Base-by-base conservation (phyloP, 2,329 filamentous ascomycete genomes). In the Pseudogymnoascus sp. region DNA sequence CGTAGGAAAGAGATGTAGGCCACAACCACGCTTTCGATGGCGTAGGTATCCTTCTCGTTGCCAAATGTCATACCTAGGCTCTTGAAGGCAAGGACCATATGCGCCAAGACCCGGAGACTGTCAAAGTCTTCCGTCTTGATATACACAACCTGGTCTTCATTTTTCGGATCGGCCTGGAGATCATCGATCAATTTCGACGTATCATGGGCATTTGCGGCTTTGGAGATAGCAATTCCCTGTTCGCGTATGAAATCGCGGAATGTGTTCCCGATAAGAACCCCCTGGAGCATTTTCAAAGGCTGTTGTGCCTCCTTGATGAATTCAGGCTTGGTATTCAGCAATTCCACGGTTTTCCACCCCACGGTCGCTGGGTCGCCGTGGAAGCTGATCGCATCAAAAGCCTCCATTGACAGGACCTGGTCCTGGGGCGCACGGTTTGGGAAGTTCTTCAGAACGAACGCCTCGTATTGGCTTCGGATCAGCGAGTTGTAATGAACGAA, bases 401-500 rank as follows among this genome's bases (percentile, higher is more conserved):
- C 79, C 3, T 82, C 78, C 65, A 89, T 86, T 2, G 82, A 81
- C 37, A 85, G 82, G 5, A 81, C 79, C 59, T 86, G 72, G n/a
- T 76, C 76, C 29, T 84, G 78, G 21, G 82, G 77, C 16, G 81
- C 75, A 35, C 81, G 80, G 16, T 82, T 75, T 10, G 84, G 78
- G 68, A 82, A 81, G 66, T 81, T 78, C 21, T 77, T 77, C 65
- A 84, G 76, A 63, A 90, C 77, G 71, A 89, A 96, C 2, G 79
- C 78, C 68, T 93, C 89, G 72, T 96, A 93, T 69, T 93, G 88
- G 2, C 86, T 85, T 62, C 93, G 83, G 8, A 97, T 76, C 4
- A 93, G 79, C n/a, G 90, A 87, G 71, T 96, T 97, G 78, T 95
- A 95, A 73, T 93, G 86, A 37, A 88, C 87, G 74, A 95, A 96